Base-by-base conservation (phyloP, 371 early-diverging fungal genomes). In the Rhizopus microsporus region DNA sequence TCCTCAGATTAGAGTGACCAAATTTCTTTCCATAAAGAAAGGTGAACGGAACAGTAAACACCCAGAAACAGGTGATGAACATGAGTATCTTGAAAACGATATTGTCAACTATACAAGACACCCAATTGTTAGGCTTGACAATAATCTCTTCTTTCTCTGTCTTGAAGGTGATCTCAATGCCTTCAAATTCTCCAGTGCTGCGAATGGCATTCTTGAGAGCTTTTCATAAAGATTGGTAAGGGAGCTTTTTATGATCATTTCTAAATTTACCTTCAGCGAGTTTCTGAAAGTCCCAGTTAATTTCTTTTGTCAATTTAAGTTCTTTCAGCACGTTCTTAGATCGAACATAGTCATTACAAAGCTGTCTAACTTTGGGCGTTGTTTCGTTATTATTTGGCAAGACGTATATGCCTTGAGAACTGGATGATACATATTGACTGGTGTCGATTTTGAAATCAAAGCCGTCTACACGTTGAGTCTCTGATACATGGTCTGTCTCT, bases 201-300 rank as follows among this genome's bases (percentile, higher is more conserved):
- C 73, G 73, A 33, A 80, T 80, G 4, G 75, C 80, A 10, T 65
- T 32, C 16, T 74, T 69, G 3, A 79, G 55, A 3, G 74, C 76
- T 69, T 46, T 15, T 10, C 30, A 17, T 46, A 23, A 44, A 30
- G 15, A 12, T 23, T 23, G 23, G 23, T 23, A 23, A 23, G 23
- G 2, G 2, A 15, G 30, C 12, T 38, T n/a, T 8, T 9, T 10
- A 33, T 1, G 30, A 7, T 4, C 15, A 5, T 56, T 8, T 16
- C n/a, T 39, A 9, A 6, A 12, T 42, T 10, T 57, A 74, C 70
- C 68, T 63, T 54, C 63, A 3, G 73, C 72, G 33, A 80, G 40
- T 34, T 66, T 60, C 16, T 60, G 56, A 55, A 65, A 75, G 56
- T 80, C 64, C 80, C 80, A 80, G 4, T 63, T 54, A 6, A 80